Conservation (phyloP, 805 yeast species). For the Hanseniaspora meyeri region DNA sequence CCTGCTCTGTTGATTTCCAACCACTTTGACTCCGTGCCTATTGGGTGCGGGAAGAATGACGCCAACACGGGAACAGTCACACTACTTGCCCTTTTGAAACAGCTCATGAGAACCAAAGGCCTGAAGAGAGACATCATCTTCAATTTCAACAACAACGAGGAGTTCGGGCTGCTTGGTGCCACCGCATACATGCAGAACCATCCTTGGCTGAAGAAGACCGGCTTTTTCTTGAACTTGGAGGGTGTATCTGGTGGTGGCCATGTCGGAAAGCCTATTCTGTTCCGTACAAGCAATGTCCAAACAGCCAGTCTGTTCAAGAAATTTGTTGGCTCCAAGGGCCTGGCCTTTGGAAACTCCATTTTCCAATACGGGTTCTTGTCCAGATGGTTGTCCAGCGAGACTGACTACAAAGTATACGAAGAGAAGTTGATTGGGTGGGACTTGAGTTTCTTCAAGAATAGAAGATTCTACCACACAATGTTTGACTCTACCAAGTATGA, state of each 20-base stretch:
- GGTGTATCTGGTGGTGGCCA: constrained; percentile 88
- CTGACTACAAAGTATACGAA: constrained; percentile 67
- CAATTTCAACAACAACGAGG: constrained; percentile 84
- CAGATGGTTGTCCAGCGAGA: constrained; percentile 62
- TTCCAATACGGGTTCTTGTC: constrained; percentile 76
- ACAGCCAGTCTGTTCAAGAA: constrained; percentile 46
- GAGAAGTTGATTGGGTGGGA: constrained; percentile 64
- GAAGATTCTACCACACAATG: constrained; percentile 71
- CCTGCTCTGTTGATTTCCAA: constrained; percentile 70
- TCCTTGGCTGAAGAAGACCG: constrained; percentile 53
- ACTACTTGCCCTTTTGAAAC: constrained; percentile 54
- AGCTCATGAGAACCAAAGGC: constrained; percentile 31
- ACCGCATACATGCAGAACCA: constrained; percentile 50
- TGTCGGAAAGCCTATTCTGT: constrained; percentile 49
- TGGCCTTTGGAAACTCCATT: constrained; percentile 68
- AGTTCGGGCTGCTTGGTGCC: constrained; percentile 78
- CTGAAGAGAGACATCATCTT: constrained; percentile 65
- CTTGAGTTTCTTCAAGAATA: constrained; percentile 76
- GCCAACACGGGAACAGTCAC: constrained; percentile 85
- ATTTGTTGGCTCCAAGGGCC: constrained; percentile 34
- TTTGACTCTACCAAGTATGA: constrained; percentile 57
- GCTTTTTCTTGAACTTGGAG: constrained; percentile 67
- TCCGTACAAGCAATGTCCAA: constrained; percentile 71
- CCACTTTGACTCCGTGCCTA: constrained; percentile 82
- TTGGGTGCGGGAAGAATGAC: constrained; percentile 79